Conservation (phyloP, 345 rosid species). For the Cardiospermum halicacabum region DNA sequence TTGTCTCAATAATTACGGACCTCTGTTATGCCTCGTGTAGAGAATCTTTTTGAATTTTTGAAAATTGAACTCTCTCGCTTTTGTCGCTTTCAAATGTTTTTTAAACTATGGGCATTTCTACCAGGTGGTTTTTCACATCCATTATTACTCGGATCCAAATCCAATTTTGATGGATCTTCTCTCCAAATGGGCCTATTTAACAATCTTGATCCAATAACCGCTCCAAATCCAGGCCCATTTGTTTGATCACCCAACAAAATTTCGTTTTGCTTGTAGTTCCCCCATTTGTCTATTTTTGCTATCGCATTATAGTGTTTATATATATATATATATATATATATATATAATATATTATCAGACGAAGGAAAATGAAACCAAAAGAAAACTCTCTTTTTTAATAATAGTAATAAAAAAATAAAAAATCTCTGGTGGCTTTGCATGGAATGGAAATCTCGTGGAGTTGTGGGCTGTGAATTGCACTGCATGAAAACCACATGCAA, state of each 20-base stretch:
- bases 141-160: not conserved
- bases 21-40: slow-evolving; percentile 21
- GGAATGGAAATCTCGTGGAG: too few species aligned
- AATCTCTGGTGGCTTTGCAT: too few species aligned
- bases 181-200: not conserved
- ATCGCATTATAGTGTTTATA: too few species aligned
- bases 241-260: not conserved
- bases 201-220: not conserved
- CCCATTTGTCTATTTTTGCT: not conserved
- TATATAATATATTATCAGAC: too few species aligned
- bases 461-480: too few species aligned
- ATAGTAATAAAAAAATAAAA: too few species aligned
- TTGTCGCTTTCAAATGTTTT: not conserved
- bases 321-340: too few species aligned
- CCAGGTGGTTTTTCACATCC: not conserved
- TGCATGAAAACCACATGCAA: too few species aligned
- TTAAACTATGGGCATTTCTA: not conserved
- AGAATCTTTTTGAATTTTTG: slow-evolving; percentile 22
- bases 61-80: slow-evolving; percentile 5
- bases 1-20: not conserved
- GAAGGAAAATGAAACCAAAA: too few species aligned
- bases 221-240: not conserved
- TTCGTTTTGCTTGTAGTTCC: not conserved
- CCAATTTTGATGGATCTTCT: not conserved
- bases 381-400: too few species aligned